Base-by-base conservation (phyloP, 768 basidiomycete species). In the Suillus subluteus region DNA sequence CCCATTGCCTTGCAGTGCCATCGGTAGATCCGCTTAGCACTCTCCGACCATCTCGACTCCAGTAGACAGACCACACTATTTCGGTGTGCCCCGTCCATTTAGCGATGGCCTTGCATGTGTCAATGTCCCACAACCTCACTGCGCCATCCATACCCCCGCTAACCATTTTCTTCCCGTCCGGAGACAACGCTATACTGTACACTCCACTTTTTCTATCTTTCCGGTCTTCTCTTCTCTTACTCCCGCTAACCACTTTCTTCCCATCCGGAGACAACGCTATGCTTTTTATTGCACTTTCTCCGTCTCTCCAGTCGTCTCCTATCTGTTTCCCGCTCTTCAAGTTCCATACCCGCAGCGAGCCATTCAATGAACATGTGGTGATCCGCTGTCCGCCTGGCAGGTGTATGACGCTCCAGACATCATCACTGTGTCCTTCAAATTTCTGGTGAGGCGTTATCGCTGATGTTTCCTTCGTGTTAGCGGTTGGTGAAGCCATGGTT, bases 111-210 rank as follows among this genome's bases (percentile, higher is more conserved):
- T 54, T 54, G 16, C 52, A 8, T 54, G 52, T 54, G 30, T 54
- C 8, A 1, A 54, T 54, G 18, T 54, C 52, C 52, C 52, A 54
- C 30, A 54, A 18, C 30, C 30, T 54, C 30, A 54, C 52, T 32
- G 30, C 52, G 1, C 30, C 26, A 18, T 32, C 30, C 4, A 1
- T 4, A 11, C 52, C 18, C 30, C 52, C 52, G 21, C 44, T 46
- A 46, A 46, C n/a, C 46, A n/a, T 21, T 46, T 5, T 46, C 46
- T 11, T 46, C n/a, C 46, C 11, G 11, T 78, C 82, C 0, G n/a
- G 48, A 48, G 48, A 48, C 48, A 48, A 48, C 12, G n/a, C n/a
- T 48, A 48, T 48, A 46, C 4, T 5, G 0, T 0, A 2, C n/a
- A 46, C n/a, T n/a, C 0, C 9, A n/a, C 1, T 6, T 13, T 50